phyloP scores from a whole-genome alignment of 768 basidiomycete genomes.

The Tricholoma sp. region DNA sequence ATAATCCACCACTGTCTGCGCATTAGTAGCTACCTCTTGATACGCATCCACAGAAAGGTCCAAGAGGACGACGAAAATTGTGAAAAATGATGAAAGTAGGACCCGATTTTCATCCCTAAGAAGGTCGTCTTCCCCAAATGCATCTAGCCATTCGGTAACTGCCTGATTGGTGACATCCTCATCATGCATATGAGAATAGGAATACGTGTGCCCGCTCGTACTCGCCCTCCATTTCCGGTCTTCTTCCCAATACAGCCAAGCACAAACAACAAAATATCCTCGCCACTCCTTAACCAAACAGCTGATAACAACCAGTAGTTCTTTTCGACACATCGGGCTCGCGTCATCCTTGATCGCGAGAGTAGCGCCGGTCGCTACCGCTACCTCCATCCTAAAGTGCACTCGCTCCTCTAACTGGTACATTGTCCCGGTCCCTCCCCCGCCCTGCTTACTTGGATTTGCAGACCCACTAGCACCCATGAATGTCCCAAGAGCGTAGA shows the following conservation, averaged over 20 bases:
- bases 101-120: conserved; percentile 76
- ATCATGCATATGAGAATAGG: conserved; percentile 35
- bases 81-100: conserved; percentile 88
- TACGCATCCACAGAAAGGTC: conserved; percentile 93
- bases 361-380: conserved; percentile 83
- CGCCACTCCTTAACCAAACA: conserved; percentile 95
- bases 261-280: conserved; percentile 93
- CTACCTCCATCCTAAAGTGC: conserved; percentile 87
- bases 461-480: conserved; percentile 83
- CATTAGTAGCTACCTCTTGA: conserved; percentile 86
- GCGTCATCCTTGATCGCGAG: conserved; percentile 91
- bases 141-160: conserved; percentile 73
- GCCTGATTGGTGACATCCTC: conserved; percentile 75
- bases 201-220: conserved; percentile 26
- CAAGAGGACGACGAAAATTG: conserved; percentile 82
- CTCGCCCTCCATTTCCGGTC: conserved; percentile 60
- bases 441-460: conserved; percentile 63
- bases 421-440: conserved; percentile 83
- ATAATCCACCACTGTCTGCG: conserved; percentile 90
- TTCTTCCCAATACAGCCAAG: conserved; percentile 96
- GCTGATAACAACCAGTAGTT: conserved; percentile 85
- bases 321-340: conserved; percentile 94
- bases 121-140: conserved; percentile 59
- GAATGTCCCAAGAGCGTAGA: conserved; percentile 91
- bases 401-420: conserved; percentile 70